Percentiles rank a stretch among this genome's conserved stretches.
Evolutionary conservation across 1,284 basidiomycete species (phyloP).

Genomic region (Grifola frondosa): DNA sequence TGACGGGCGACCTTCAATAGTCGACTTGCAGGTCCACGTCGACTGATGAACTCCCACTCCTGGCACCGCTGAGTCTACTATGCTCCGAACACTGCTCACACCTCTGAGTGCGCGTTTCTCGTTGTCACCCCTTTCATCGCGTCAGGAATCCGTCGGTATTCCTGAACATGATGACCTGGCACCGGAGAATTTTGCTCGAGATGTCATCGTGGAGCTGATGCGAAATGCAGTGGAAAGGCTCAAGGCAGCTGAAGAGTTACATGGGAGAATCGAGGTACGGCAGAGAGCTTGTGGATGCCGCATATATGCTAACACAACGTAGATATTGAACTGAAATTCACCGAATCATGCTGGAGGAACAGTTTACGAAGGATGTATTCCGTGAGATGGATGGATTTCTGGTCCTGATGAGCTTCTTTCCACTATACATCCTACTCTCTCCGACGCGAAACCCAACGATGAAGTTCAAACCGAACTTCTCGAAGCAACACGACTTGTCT

Average conservation of each 20-base stretch:
- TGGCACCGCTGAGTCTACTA: too few relatives aligned
- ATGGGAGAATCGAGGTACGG: slow-evolving; percentile 52
- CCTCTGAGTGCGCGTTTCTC: slow-evolving; percentile 36
- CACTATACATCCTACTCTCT: slow-evolving; percentile 42
- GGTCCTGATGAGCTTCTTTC: slow-evolving; percentile 70
- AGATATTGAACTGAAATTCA: slow-evolving; percentile 66
- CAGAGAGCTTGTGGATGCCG: not conserved
- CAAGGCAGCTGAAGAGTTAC: slow-evolving; percentile 50
- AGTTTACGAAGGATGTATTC: slow-evolving; percentile 69
- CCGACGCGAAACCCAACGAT: slow-evolving; percentile 40
- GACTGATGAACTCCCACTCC: too few relatives aligned
- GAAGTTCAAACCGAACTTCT: slow-evolving; percentile 44
- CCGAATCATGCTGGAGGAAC: slow-evolving; percentile 57
- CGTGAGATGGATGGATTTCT: slow-evolving; percentile 79
- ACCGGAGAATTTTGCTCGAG: slow-evolving; percentile 70
- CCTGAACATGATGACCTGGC: slow-evolving; percentile 43
- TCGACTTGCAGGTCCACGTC: too few relatives aligned
- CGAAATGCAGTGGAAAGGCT: slow-evolving; percentile 63
- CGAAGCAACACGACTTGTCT: slow-evolving; percentile 56
- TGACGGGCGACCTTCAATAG: too few relatives aligned
- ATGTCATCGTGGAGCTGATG: slow-evolving; percentile 72
- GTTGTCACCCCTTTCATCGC: slow-evolving; percentile 23
- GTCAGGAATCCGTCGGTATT: slow-evolving; percentile 16
- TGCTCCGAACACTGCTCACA: slow-evolving; percentile 37
- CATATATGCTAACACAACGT: not conserved